Evolutionary conservation across 139 green algal species (phyloP), one percentile per base, ranked within the genome.

Genomic region (Nannochloris sp.): DNA sequence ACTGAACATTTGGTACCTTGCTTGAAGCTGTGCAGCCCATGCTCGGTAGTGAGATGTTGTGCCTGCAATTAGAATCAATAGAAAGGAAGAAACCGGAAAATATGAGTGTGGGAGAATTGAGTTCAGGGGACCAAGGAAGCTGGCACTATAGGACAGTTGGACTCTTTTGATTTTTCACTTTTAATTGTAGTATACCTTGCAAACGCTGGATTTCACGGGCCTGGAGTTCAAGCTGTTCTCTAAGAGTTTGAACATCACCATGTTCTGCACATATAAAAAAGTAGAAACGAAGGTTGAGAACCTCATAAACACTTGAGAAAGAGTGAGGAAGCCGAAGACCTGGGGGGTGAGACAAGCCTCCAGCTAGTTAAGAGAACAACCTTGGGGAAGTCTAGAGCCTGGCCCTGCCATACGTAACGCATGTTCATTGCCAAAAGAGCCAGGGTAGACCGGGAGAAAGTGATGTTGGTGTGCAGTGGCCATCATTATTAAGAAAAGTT

Each of bases 1-100:
- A 67, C 88, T 84, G 46, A 76, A 78, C 12, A 78, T 61, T 61
- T 80, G 61, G 45, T 81, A 82, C 1, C 74, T 70, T 4, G 67
- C 67, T 60, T 80, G 61, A 15, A 76, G 51, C 64, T 76, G 73
- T 9, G 31, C 54, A 25, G 68, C 60, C 68, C 73, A 81, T 27
- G 59, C 45, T 33, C 73, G 59, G 51, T 81, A 83, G 56, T 82
- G 73, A 19, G 56, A 32, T 35, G 79, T 39, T 19, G 71, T 77
- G 54, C 64, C 70, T 77, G 70, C 70, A 32, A 3, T 9, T 5
- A 10, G 9, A 27, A 24, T 4, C 15, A 48, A 19, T 7, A 61
- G 15, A 15, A 4, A n/a, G n/a, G n/a, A n/a, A n/a, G n/a, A n/a
- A n/a, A n/a, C n/a, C n/a, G n/a, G n/a, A n/a, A n/a, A 7, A 6